phyloP scores from a whole-genome alignment of 805 yeast species.

The Ogataea henricii region DNA sequence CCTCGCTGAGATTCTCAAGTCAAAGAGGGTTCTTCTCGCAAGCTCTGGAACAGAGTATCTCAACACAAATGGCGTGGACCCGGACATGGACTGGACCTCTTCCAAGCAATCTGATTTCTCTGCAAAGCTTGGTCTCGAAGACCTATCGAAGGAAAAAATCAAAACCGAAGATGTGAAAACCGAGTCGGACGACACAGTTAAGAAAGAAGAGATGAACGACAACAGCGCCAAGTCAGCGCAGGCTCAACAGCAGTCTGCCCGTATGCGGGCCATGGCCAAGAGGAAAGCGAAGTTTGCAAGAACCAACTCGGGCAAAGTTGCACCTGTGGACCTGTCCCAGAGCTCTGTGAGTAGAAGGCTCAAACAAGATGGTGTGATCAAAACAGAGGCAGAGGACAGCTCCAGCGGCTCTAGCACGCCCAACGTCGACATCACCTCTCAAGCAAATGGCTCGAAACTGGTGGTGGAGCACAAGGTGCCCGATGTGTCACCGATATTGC shows the following conservation, averaged over 20 bases:
- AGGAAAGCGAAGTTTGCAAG: conserved; percentile 80
- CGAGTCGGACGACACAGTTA: conserved; percentile 8
- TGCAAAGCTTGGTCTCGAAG: conserved; percentile 34
- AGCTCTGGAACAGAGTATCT: conserved; percentile 51
- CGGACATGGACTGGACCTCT: conserved; percentile 8
- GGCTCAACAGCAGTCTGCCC: conserved; percentile 54
- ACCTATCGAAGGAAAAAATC: conserved; percentile 20
- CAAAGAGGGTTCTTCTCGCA: conserved; percentile 61
- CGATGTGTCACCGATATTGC: conserved; percentile 64
- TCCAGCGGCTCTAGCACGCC: conserved; percentile 28
- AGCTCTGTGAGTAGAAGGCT: conserved; percentile 63
- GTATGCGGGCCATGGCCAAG: conserved; percentile 93
- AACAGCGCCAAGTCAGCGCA: conserved; percentile 7
- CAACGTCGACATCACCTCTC: conserved; percentile 62
- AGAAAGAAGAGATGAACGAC: conserved; percentile 9
- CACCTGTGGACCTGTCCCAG: conserved; percentile 69
- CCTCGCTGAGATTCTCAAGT: conserved; percentile 47
- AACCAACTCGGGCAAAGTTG: conserved; percentile 43
- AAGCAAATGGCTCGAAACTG: conserved; percentile 75
- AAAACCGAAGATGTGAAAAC: conserved; percentile 10
- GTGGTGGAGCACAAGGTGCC: conserved; percentile 78
- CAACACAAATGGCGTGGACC: conserved; percentile 11
- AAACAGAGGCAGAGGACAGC: conserved; percentile 18
- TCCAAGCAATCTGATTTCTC: conserved; percentile 33
- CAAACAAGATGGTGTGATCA: conserved; percentile 42